These are phyloP conservation scores for Acacia concinna DNA, from an alignment of 331 rosid species.

Conservation along the genomic window DNA sequence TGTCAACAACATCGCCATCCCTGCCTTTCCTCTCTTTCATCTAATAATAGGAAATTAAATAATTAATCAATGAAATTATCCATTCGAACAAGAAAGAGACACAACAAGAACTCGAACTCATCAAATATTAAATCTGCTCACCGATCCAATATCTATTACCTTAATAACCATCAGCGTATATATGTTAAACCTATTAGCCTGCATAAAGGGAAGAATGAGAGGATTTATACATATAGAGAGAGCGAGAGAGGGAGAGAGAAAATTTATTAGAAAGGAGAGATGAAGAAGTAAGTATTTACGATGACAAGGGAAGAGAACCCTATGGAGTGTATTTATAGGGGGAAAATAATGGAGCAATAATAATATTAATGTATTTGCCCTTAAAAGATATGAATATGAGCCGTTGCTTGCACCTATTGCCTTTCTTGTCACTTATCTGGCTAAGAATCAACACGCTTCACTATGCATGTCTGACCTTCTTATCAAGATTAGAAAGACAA, in stretches of 20 bases:
- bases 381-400: background rate
- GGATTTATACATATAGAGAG: background rate
- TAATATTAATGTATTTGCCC: background rate
- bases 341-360: background rate
- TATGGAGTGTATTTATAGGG: conserved; percentile 39
- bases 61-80: background rate
- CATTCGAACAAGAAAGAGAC: background rate
- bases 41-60: too few relatives aligned
- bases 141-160: background rate
- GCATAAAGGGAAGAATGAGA: background rate
- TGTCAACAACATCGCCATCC: conserved; percentile 56
- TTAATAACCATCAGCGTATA: background rate
- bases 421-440: background rate
- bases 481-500: background rate
- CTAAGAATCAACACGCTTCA: background rate
- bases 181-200: background rate
- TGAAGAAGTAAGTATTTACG: conserved; percentile 24
- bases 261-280: background rate
- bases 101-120: background rate
- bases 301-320: conserved; percentile 25
- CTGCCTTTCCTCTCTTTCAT: conserved; percentile 28
- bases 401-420: background rate
- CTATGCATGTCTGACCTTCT: background rate
- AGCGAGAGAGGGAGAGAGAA: background rate
- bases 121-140: background rate